Evolutionary conservation across 805 yeast genomes (phyloP).

Genomic region (Kazachstania africana): DNA sequence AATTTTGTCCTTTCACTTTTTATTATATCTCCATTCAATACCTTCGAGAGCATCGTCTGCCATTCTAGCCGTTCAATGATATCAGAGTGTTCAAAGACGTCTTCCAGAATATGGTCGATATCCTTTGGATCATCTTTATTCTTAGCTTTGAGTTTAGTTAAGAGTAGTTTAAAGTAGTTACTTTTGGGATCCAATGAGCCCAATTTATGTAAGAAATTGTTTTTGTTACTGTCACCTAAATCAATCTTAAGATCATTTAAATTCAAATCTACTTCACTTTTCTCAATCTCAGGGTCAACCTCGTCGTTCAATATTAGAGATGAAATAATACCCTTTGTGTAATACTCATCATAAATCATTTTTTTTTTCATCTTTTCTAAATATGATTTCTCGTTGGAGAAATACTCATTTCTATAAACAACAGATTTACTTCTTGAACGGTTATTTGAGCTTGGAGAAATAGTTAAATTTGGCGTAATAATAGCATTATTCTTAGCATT

Average conservation of each 20-base stretch:
- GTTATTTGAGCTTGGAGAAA: too few relatives aligned
- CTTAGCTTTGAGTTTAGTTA: not conserved
- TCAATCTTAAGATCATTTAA: too few relatives aligned
- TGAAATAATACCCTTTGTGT: constrained; percentile 61
- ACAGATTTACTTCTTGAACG: too few relatives aligned
- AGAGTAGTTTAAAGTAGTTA: not conserved
- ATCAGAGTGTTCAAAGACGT: constrained; percentile 24
- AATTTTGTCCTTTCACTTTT: constrained; percentile 77
- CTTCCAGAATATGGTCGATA: constrained; percentile 1
- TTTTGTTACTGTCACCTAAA: too few relatives aligned
- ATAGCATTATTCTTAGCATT: too few relatives aligned
- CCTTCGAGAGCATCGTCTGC: constrained; percentile 88
- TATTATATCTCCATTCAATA: constrained; percentile 89
- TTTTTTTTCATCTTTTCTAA: constrained; percentile 51
- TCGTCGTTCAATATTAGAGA: too few relatives aligned
- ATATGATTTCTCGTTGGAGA: constrained; percentile 55
- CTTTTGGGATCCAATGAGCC: not conserved
- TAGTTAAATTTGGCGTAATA: too few relatives aligned
- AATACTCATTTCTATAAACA: constrained; percentile 23
- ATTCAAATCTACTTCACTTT: too few relatives aligned
- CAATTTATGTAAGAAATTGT: too few relatives aligned
- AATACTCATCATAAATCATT: constrained; percentile 44
- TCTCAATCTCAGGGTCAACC: constrained; percentile 6
- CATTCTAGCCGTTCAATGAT: constrained; percentile 80
- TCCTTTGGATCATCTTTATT: not conserved